Conservation (phyloP, 2,329 filamentous ascomycete genomes). For the Periconia digitata region DNA sequence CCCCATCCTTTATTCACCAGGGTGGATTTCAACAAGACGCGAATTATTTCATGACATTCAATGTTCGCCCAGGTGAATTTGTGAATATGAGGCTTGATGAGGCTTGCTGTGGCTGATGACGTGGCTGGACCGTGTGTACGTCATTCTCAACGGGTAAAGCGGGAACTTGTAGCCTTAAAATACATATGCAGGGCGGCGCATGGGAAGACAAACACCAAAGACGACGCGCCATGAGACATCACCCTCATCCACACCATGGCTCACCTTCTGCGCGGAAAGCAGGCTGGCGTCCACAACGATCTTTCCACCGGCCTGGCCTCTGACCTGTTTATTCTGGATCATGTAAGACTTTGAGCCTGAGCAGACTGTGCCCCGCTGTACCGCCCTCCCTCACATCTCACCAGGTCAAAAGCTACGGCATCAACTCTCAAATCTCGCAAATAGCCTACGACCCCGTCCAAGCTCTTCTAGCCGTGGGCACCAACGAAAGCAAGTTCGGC, state of each 20-base stretch:
- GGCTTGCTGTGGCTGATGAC: not conserved
- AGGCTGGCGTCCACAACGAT: conserved; percentile 89
- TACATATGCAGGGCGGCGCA: not conserved
- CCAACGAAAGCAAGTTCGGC: conserved; percentile 82
- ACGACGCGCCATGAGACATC: conserved; percentile 25
- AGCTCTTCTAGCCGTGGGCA: conserved; percentile 89
- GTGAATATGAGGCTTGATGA: not conserved
- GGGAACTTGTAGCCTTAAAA: too few relatives aligned
- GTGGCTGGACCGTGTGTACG: not conserved
- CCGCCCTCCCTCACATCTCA: not conserved
- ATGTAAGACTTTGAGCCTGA: conserved; percentile 54
- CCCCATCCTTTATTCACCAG: too few relatives aligned
- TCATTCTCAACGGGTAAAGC: not conserved
- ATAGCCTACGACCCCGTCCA: conserved; percentile 92
- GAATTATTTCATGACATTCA: too few relatives aligned
- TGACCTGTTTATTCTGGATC: conserved; percentile 79
- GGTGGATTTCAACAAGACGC: too few relatives aligned
- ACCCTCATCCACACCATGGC: conserved; percentile 65
- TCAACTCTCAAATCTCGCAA: conserved; percentile 68
- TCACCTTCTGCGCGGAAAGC: conserved; percentile 86
- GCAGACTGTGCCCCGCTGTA: conserved; percentile 13
- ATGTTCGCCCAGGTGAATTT: too few relatives aligned
- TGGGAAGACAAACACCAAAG: not conserved
- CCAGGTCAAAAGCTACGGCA: conserved; percentile 51
- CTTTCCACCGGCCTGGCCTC: conserved; percentile 79